Evolutionary conservation across 2,329 filamentous ascomycete genomes (phyloP).

Genomic region (Colletotrichum camelliae): DNA sequence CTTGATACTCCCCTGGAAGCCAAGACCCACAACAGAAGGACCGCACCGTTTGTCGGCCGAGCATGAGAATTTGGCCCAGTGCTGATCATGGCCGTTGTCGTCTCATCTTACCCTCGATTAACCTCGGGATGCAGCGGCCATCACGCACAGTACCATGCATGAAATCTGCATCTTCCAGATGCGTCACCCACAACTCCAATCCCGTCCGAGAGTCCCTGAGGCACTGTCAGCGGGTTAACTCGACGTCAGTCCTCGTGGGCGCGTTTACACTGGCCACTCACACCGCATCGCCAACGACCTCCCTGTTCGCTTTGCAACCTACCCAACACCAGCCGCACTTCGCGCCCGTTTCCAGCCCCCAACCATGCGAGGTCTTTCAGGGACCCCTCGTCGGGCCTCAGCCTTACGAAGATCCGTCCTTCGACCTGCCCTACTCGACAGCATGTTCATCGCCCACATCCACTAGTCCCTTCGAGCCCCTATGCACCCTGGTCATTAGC

Average conservation of each 20-base stretch:
- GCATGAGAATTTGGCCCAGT: background rate
- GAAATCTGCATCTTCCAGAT: constrained; percentile 10
- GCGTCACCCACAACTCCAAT: background rate
- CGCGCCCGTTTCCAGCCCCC: background rate
- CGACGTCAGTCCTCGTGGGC: constrained; percentile 10
- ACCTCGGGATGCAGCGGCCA: constrained; percentile 5
- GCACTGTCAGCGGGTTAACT: background rate
- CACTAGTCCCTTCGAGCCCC: constrained; percentile 1
- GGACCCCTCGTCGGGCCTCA: constrained; percentile 10
- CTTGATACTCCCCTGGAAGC: background rate
- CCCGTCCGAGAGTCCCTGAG: background rate
- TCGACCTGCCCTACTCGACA: constrained; percentile 5
- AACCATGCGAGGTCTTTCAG: constrained; percentile 4
- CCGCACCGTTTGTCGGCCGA: background rate
- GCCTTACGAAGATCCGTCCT: constrained; percentile 23
- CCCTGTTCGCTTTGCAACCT: background rate
- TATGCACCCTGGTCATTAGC: background rate
- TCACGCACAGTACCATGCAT: constrained; percentile 10
- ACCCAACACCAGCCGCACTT: background rate
- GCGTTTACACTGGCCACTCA: constrained; percentile 7
- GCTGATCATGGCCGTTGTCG: background rate
- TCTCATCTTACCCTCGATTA: background rate
- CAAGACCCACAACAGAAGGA: background rate
- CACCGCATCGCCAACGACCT: background rate
- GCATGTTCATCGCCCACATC: constrained; percentile 14